Percentiles rank a stretch among this genome's conserved stretches.
phyloP scores from a whole-genome alignment of 805 yeast genomes.

The Candida loeiensis region DNA sequence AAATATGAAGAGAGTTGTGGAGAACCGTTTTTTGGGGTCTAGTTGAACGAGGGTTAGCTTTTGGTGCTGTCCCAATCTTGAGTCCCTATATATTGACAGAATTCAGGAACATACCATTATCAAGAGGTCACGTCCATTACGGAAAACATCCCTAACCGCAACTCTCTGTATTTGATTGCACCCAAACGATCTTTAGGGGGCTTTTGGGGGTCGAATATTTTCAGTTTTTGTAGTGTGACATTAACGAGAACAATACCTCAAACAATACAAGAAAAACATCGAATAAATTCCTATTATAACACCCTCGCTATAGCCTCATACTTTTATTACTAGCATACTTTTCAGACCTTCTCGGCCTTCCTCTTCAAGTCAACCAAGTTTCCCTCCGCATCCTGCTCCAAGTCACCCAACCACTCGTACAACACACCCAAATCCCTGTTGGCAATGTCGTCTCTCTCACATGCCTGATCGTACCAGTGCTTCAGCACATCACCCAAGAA shows the following conservation, averaged over 20 bases:
- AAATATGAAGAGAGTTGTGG: neutral
- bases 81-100: no score
- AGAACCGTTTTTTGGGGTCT: neutral
- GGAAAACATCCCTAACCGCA: no score
- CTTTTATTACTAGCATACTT: neutral
- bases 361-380: slow-evolving; percentile 9
- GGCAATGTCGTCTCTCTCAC: slow-evolving; percentile 39
- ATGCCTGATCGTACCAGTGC: slow-evolving; percentile 42
- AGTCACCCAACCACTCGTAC: slow-evolving; percentile 41
- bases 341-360: neutral
- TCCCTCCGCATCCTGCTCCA: slow-evolving; percentile 20
- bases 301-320: neutral
- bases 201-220: no score
- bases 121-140: no score
- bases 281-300: neutral
- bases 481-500: slow-evolving; percentile 37
- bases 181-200: no score
- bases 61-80: no score
- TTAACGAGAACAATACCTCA: no score
- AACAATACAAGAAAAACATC: no score
- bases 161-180: no score
- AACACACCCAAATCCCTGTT: slow-evolving; percentile 40
- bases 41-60: neutral
- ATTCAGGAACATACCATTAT: no score
- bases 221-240: no score